Percentiles rank a stretch among this genome's conserved stretches.
phyloP scores from a whole-genome alignment of 2,329 filamentous ascomycete genomes.

The Phialemoniopsis sp. region DNA sequence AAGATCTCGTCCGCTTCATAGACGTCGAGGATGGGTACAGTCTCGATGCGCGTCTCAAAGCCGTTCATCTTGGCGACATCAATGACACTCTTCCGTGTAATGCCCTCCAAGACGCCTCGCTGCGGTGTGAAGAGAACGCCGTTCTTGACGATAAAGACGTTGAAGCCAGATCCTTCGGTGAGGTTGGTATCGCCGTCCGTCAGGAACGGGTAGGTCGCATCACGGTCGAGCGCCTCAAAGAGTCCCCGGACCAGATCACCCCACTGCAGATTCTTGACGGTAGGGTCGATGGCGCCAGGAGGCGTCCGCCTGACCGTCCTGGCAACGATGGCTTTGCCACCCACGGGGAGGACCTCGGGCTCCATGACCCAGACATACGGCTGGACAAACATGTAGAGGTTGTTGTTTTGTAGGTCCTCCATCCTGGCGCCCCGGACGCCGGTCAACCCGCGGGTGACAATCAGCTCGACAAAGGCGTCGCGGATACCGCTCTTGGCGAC shows the following conservation, averaged over 20 bases:
- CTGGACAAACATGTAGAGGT: slow-evolving; percentile 41
- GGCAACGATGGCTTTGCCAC: slow-evolving; percentile 37
- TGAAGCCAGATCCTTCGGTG: slow-evolving; percentile 46
- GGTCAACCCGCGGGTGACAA: slow-evolving; percentile 42
- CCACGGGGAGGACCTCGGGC: slow-evolving; percentile 31
- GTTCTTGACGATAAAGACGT: slow-evolving; percentile 40
- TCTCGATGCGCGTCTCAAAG: slow-evolving; percentile 29
- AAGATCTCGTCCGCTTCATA: slow-evolving; percentile 44
- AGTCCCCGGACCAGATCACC: slow-evolving; percentile 40
- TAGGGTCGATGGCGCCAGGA: slow-evolving; percentile 43
- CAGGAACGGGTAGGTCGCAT: slow-evolving; percentile 41
- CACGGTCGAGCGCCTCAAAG: slow-evolving; percentile 41
- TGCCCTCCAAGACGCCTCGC: slow-evolving; percentile 40
- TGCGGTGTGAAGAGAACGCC: slow-evolving; percentile 38
- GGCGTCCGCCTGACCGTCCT: slow-evolving; percentile 38
- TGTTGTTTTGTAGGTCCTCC: slow-evolving; percentile 29
- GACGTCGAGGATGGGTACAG: slow-evolving; percentile 32
- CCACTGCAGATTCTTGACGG: slow-evolving; percentile 48
- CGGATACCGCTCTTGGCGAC: slow-evolving; percentile 37
- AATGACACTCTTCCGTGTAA: slow-evolving; percentile 43
- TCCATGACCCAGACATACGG: slow-evolving; percentile 48
- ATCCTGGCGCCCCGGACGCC: slow-evolving; percentile 29
- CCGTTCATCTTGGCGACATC: slow-evolving; percentile 29
- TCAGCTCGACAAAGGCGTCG: slow-evolving; percentile 45
- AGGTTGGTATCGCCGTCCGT: slow-evolving; percentile 44